Evolutionary conservation across 345 rosid species (phyloP).

Genomic region (Populus euphratica): DNA sequence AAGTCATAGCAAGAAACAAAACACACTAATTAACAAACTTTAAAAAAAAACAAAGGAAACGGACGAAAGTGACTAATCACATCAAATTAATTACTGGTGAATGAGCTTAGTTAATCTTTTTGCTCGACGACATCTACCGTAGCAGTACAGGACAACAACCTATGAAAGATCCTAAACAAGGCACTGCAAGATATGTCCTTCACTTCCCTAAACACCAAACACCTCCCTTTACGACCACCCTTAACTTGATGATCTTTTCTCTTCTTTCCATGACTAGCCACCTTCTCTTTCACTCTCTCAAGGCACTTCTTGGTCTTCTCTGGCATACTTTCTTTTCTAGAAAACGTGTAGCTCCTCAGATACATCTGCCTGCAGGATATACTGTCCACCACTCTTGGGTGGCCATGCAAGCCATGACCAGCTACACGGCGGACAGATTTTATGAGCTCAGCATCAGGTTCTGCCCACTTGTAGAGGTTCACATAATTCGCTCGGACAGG

Average conservation of each 20-base stretch:
- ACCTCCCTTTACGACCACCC: conserved; percentile 30
- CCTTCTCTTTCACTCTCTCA: conserved; percentile 24
- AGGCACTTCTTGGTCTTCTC: conserved; percentile 26
- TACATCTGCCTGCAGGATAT: conserved; percentile 27
- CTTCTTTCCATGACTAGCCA: conserved; percentile 15
- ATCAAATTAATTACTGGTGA: neutral
- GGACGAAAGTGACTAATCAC: neutral
- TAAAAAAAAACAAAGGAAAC: neutral
- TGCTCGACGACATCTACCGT: conserved; percentile 50
- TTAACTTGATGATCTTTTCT: neutral
- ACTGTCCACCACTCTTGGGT: conserved; percentile 23
- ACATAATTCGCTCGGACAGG: conserved; percentile 61
- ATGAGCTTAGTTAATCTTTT: neutral
- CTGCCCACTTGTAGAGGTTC: conserved; percentile 37
- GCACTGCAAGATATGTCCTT: conserved; percentile 50
- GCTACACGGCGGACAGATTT: conserved; percentile 28
- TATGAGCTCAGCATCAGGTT: conserved; percentile 23
- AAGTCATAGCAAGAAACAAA: neutral
- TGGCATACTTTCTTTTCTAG: conserved; percentile 21
- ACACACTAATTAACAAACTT: neutral
- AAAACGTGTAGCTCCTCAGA: conserved; percentile 28
- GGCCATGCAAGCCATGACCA: conserved; percentile 15
- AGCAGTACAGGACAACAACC: conserved; percentile 52
- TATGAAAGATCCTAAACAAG: conserved; percentile 44
- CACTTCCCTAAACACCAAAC: conserved; percentile 43